Percentiles rank a stretch among this genome's conserved stretches.
Evolutionary conservation across 805 yeast genomes (phyloP).

Genomic region (Pichia insulana): DNA sequence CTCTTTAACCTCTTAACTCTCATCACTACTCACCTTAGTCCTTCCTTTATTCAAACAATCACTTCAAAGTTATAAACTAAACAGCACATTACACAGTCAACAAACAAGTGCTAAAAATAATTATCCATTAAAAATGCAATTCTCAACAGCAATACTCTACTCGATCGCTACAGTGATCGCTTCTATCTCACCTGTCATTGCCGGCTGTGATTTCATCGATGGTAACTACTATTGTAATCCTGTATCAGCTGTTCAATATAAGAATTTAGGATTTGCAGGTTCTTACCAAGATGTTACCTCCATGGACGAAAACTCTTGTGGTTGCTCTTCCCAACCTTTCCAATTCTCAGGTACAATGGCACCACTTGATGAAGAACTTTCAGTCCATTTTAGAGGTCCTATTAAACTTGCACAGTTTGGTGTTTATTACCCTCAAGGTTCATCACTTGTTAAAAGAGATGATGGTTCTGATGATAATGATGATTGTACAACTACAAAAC

Average conservation of each 20-base stretch:
- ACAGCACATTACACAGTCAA: neutral
- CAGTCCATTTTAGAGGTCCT: constrained; percentile 90
- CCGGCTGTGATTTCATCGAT: constrained; percentile 31
- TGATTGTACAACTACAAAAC: constrained; percentile 34
- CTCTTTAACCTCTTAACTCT: neutral
- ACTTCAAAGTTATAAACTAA: too few species aligned
- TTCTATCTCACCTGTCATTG: constrained; percentile 15
- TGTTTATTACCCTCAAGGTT: constrained; percentile 68
- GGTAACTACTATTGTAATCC: constrained; percentile 83
- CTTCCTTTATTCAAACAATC: constrained; percentile 6
- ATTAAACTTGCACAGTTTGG: constrained; percentile 74
- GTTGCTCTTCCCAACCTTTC: constrained; percentile 50
- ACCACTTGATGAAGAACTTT: constrained; percentile 80
- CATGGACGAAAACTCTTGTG: constrained; percentile 56
- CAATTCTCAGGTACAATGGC: constrained; percentile 65
- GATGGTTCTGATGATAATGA: constrained; percentile 27
- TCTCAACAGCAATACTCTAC: constrained; percentile 9
- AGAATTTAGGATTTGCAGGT: constrained; percentile 78
- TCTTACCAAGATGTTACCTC: constrained; percentile 61
- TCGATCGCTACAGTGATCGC: constrained; percentile 15
- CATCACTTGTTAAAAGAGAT: constrained; percentile 27
- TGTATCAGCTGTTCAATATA: constrained; percentile 46
- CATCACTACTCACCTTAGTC: constrained; percentile 5
- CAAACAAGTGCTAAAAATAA: too few species aligned
- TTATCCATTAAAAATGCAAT: constrained; percentile 8